Conservation (phyloP, 2,329 filamentous ascomycete species). For the Pseudogymnoascus sp. region DNA sequence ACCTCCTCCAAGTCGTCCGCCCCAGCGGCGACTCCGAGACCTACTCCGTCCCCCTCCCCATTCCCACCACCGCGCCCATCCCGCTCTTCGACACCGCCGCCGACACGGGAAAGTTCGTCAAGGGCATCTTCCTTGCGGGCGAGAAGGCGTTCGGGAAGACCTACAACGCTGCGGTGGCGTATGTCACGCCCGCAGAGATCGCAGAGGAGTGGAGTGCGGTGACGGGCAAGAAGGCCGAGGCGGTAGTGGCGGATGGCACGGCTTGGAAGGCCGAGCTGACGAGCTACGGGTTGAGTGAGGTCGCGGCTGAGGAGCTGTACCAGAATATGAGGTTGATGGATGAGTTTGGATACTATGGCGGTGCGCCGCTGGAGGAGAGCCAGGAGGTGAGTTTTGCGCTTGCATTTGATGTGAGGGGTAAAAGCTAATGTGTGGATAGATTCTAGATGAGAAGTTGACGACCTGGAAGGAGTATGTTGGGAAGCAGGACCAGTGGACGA, state of each 20-base stretch:
- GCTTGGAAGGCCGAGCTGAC: slow-evolving; percentile 33
- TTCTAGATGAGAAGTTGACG: slow-evolving; percentile 33
- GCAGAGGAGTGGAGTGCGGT: slow-evolving; percentile 34
- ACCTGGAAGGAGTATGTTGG: slow-evolving; percentile 35
- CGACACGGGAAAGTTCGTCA: slow-evolving; percentile 30
- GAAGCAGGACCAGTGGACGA: slow-evolving; percentile 12
- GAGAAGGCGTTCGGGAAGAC: slow-evolving; percentile 34
- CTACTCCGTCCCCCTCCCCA: slow-evolving; percentile 19
- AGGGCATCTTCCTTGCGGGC: slow-evolving; percentile 25
- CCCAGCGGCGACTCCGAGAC: slow-evolving; percentile 24
- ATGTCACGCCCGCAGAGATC: slow-evolving; percentile 33
- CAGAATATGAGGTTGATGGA: slow-evolving; percentile 46
- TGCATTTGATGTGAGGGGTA: background rate
- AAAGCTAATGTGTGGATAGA: slow-evolving; percentile 12
- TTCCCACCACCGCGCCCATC: slow-evolving; percentile 24
- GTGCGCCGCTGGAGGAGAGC: slow-evolving; percentile 33
- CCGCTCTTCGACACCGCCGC: slow-evolving; percentile 27
- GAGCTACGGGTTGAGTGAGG: slow-evolving; percentile 31
- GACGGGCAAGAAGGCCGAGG: slow-evolving; percentile 31
- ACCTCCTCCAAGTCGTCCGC: slow-evolving; percentile 27
- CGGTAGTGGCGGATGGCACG: slow-evolving; percentile 31
- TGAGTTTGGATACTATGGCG: slow-evolving; percentile 45
- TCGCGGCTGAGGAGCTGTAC: slow-evolving; percentile 39
- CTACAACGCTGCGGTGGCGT: slow-evolving; percentile 36
- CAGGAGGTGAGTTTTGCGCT: slow-evolving; percentile 15